Conservation (phyloP, 345 rosid species). For the Gossypium arboreum region DNA sequence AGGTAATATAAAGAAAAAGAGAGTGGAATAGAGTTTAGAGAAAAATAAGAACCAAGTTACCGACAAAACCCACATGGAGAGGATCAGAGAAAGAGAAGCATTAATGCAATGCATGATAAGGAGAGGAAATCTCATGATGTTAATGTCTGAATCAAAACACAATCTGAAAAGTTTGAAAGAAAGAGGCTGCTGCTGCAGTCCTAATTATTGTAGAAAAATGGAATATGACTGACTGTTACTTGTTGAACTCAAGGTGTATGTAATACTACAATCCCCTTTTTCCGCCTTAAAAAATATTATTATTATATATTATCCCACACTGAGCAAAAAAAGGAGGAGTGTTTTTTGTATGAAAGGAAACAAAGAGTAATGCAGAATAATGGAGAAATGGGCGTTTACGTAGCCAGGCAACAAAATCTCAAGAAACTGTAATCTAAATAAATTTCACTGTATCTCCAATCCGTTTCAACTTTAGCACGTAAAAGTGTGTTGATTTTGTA, state of each 20-base stretch:
- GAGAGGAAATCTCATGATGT: conserved; percentile 49
- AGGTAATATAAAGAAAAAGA: too few relatives aligned
- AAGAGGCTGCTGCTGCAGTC: conserved; percentile 28
- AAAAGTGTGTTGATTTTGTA: too few relatives aligned
- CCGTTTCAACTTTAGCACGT: background rate
- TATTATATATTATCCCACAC: background rate
- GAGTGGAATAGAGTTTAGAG: background rate
- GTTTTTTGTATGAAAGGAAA: too few relatives aligned
- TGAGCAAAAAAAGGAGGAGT: background rate
- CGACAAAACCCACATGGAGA: conserved; percentile 17
- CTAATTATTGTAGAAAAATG: conserved; percentile 33
- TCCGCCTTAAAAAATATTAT: background rate
- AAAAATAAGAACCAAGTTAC: background rate
- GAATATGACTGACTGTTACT: conserved; percentile 28
- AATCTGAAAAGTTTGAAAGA: conserved; percentile 35
- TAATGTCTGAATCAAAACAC: conserved; percentile 44
- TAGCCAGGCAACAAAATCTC: background rate
- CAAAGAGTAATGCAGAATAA: too few relatives aligned
- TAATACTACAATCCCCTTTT: too few relatives aligned
- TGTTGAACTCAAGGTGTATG: conserved; percentile 35
- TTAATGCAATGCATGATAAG: conserved; percentile 33
- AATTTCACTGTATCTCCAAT: too few relatives aligned
- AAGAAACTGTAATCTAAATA: background rate
- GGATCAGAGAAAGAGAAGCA: conserved; percentile 13
- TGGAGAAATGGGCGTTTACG: too few relatives aligned